Evolutionary conservation across 192 early-diverging fungal genomes (phyloP), one percentile per base, ranked within the genome.

Genomic region (Umbelopsis ramanniana): DNA sequence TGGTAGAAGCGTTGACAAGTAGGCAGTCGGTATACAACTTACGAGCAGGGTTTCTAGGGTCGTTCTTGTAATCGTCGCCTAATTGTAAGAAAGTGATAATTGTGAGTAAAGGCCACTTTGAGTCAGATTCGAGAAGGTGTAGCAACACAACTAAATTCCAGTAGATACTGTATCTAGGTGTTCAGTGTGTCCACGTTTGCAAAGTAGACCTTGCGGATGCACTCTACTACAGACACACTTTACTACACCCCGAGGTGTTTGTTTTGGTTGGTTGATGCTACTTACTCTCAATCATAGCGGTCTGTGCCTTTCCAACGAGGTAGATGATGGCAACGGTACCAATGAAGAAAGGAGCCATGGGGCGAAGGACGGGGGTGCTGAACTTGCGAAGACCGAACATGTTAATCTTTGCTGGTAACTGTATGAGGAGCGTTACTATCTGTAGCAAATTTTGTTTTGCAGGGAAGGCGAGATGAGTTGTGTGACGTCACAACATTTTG

Each of bases 31-130:
- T 35, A 45, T 22, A 57, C 35, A 19, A 81, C 83, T 77, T 84
- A 86, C 85, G 74, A 70, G 80, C 74, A 72, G 85, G 85, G 81
- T 86, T 86, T 78, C 83, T 81, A 55, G 83, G 83, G 67, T 86
- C 85, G 78, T 84, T 82, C 82, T 79, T 86, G 79, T 80, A 86
- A 14, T 69, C 22, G 6, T 84, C 83, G 72, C 69, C 85, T 86
- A 63, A 79, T 43, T 29, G 21, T 46, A 47, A 45, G 17, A 72
- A 24, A 40, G 60, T 24, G 33, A 46, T 40, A 48, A 70, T 52
- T 35, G 29, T 29, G 53, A 53, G 45, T 26, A 14, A 52, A 40
- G 43, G 47, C 6, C n/a, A 11, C 19, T 23, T 15, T 7, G 33
- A 63, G 26, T 15, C 8, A 63, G 3, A 37, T 63, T n/a, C 12